phyloP scores from a whole-genome alignment of 2,329 filamentous ascomycete genomes.

The Alternaria sp. region DNA sequence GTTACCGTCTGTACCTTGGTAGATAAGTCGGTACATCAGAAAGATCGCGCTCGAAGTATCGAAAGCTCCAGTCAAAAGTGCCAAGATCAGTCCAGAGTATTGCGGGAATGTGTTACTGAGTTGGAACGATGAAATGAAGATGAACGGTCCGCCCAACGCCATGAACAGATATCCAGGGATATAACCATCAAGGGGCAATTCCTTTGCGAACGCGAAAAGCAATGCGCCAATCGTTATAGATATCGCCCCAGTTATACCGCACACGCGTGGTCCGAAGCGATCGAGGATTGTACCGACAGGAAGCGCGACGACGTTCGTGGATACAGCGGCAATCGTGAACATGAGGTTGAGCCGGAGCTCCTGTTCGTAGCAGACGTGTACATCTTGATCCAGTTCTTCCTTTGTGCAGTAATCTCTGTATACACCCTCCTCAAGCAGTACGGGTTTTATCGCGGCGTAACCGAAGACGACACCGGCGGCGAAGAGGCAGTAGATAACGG shows the following conservation, averaged over 20 bases:
- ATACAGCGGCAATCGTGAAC: conserved; percentile 90
- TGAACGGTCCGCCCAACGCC: conserved; percentile 59
- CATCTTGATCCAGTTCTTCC: conserved; percentile 45
- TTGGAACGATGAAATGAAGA: conserved; percentile 62
- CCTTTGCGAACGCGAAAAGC: conserved; percentile 72
- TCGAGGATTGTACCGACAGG: conserved; percentile 88
- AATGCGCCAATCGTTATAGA: conserved; percentile 75
- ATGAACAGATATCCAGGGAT: conserved; percentile 61
- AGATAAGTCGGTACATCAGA: conserved; percentile 57
- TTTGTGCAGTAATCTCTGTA: conserved; percentile 49
- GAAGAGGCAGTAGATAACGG: conserved; percentile 77
- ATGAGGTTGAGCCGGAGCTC: conserved; percentile 76
- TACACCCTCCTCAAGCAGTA: conserved; percentile 48
- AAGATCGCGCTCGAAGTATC: conserved; percentile 60
- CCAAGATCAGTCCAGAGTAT: conserved; percentile 59
- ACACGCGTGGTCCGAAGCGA: conserved; percentile 78
- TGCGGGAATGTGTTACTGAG: conserved; percentile 61
- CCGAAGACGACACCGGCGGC: conserved; percentile 66
- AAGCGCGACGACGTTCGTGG: conserved; percentile 85
- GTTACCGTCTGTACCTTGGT: conserved; percentile 52
- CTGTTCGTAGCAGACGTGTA: conserved; percentile 50
- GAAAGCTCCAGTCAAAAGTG: conserved; percentile 61
- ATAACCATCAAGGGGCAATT: conserved; percentile 74
- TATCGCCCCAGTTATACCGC: conserved; percentile 73
- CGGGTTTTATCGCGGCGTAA: conserved; percentile 53